A percentile compares a stretch with the other conserved stretches of the same genome.
phyloP scores from a whole-genome alignment of 2,329 filamentous ascomycete genomes.

The Colletotrichum australisinense region DNA sequence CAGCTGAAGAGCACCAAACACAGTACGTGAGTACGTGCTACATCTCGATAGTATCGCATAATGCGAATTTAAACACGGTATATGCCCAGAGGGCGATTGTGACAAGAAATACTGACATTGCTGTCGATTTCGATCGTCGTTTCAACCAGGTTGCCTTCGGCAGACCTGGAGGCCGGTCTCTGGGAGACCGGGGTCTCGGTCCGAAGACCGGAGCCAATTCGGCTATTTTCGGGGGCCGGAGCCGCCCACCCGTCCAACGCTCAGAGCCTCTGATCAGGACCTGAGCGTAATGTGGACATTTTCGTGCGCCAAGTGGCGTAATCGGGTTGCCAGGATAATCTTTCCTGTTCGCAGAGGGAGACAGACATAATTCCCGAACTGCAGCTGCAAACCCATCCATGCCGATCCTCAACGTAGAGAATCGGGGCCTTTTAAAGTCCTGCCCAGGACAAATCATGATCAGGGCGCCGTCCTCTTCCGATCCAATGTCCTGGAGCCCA shows the following conservation, averaged over 20 bases:
- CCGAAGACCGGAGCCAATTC: background rate
- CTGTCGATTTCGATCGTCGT: background rate
- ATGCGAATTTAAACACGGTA: too few relatives aligned
- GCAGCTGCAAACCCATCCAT: constrained; percentile 10
- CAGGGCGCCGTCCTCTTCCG: background rate
- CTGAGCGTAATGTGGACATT: constrained; percentile 5
- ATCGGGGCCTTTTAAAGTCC: constrained; percentile 49
- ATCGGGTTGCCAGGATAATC: background rate
- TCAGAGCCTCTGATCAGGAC: background rate
- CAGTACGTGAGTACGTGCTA: background rate
- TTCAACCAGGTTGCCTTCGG: background rate
- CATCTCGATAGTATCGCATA: background rate
- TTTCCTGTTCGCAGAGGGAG: background rate
- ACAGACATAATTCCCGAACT: background rate
- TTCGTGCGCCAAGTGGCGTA: constrained; percentile 14
- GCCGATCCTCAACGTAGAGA: constrained; percentile 1
- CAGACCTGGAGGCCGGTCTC: background rate
- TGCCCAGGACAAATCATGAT: constrained; percentile 46
- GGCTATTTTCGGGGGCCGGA: background rate
- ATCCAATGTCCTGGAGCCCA: background rate
- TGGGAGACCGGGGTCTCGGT: background rate
- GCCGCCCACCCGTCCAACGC: constrained; percentile 7
- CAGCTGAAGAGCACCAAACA: background rate
- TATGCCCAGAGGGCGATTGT: background rate
- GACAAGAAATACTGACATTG: background rate